Base-by-base conservation (phyloP, 192 early-diverging fungal species). In the Gryganskiella cystojenkinii region DNA sequence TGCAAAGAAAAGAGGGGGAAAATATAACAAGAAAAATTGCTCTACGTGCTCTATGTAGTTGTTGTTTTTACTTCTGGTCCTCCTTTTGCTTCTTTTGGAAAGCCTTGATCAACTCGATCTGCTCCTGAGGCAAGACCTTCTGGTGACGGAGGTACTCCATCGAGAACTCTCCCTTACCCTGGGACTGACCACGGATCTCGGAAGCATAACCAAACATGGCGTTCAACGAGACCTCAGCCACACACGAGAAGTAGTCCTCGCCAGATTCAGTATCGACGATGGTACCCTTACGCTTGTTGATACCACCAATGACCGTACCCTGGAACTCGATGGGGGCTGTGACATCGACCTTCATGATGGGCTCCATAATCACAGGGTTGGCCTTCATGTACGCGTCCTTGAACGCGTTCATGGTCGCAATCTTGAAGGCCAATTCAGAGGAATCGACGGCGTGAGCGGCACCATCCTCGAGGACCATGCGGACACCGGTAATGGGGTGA, bases 121-220 rank as follows among this genome's bases (percentile, higher is more conserved):
- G 97, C 14, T 95, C 89, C 61, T 91, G 85, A 5, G 92, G 83
- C 52, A 87, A 64, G n/a, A 92, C 95, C 31, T 92, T 87, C 44
- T 86, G 82, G 81, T 98, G 96, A 44, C 86, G 80, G 84, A 95
- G 92, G 86, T 98, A 97, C 84, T 95, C 95, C 97, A 99, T 99
- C 30, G 92, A 87, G 82, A 96, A 99, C 87, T 99, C 97, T 34
- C 97, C 97, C 89, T 98, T 99, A 57, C 97, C 97, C 83, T 97
- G 66, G 13, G 69, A 80, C 49, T 80, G 70, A 37, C 92, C 92
- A 62, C 97, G 89, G 74, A 99, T 86, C 81, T 99, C 97, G 17
- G 95, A 95, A 51, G 96, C 95, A 80, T 96, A 97, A 22, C 96
- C 96, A 92, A 99, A 99, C 97, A 99, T 99, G 61, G 95, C 94